phyloP scores from a whole-genome alignment of 805 yeast species.

The Nakazawaea wickerhamii region DNA sequence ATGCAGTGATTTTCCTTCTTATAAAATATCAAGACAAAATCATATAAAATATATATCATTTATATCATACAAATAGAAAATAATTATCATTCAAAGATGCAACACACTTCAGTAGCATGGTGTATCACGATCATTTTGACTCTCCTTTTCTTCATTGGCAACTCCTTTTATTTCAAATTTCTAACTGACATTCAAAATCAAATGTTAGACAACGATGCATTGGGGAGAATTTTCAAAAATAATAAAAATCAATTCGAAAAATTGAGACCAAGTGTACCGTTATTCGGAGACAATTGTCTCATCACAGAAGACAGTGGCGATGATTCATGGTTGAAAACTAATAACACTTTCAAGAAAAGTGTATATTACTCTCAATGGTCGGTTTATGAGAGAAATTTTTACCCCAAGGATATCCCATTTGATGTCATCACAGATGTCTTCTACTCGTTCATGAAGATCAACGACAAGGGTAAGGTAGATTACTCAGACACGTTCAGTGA shows the following conservation, averaged over 20 bases:
- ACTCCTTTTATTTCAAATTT: neutral
- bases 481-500: slow-evolving; percentile 69
- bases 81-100: no score
- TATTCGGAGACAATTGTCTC: neutral
- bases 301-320: neutral
- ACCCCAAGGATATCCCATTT: slow-evolving; percentile 58
- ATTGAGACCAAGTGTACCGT: neutral
- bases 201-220: neutral
- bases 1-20: no score
- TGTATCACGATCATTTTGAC: neutral
- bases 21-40: no score
- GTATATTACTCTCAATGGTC: slow-evolving; percentile 61
- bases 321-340: slow-evolving; percentile 1
- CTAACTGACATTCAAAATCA: neutral
- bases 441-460: slow-evolving; percentile 70
- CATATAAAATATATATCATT: no score
- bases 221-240: neutral
- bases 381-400: slow-evolving; percentile 55
- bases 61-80: no score
- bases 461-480: slow-evolving; percentile 44
- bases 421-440: slow-evolving; percentile 57
- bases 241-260: neutral
- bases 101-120: no score
- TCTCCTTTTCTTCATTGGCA: neutral
- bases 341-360: neutral